Evolutionary conservation across 495 filamentous ascomycete genomes (phyloP), one percentile per base, ranked within the genome.

Genomic region (Collariella sp.): DNA sequence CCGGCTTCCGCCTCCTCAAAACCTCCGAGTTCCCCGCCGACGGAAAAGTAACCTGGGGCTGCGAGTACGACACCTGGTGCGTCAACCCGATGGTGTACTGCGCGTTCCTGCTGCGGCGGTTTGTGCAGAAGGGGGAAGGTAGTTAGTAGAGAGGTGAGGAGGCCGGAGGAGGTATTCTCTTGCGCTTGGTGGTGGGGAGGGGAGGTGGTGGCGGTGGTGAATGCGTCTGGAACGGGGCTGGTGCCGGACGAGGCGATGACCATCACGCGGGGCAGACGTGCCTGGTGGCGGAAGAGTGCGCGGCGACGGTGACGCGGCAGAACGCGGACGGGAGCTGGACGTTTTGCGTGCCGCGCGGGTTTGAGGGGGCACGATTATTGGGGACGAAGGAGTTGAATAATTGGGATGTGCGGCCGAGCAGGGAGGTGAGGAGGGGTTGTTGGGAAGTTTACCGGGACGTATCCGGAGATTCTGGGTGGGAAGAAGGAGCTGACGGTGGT

Each of bases 81-180:
- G 60, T 85, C 5, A 84, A 84, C 54, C 75, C 80, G 6, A 81
- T 81, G 59, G 76, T 84, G 6, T 85, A 85, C 57, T 80, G 77
- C 59, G 67, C 70, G 16, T 75, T 76, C 53, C 59, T 85, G 54
- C 61, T 84, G 46, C 67, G 80, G 2, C 60, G 70, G 61, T 79
- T 83, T 50, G 66, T 74, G 7, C 48, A 76, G 64, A 3, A 81
- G 81, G 1, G 82, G 80, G 0, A 62, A 63, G 41, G 6, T 68
- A 0, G 62, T 67, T n/a, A 62, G 70, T 43, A 71, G 72, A 44
- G 72, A 70, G 12, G 61, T 84, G 13, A 63, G 66, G 1, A 60
- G 70, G 55, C 44, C 67, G 19, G 63, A 53, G n/a, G 81, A 85
- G 61, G 76, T 71, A 0, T 82, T 75, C 57, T 0, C 55, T 69